Evolutionary conservation across 768 basidiomycete species (phyloP).

Genomic region (Ramaria sp.): DNA sequence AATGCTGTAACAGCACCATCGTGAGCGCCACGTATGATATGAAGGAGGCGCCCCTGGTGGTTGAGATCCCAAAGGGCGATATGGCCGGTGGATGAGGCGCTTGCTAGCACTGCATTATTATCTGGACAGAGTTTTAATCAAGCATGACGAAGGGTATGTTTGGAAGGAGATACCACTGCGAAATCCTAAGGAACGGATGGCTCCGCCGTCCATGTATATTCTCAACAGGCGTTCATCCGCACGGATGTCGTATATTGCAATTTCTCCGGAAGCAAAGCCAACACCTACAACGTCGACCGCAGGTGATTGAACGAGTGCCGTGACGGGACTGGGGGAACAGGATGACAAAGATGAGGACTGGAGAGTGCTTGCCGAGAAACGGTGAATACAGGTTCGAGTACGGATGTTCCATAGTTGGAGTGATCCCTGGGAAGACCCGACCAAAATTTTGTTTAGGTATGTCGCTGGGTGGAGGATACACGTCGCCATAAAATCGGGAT

Average conservation of each 20-base stretch:
- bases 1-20: conserved; percentile 73
- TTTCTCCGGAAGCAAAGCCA: conserved; percentile 78
- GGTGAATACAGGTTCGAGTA: conserved; percentile 80
- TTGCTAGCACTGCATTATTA: conserved; percentile 79
- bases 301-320: conserved; percentile 78
- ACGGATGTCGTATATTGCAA: conserved; percentile 83
- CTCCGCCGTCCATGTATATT: conserved; percentile 85
- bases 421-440: conserved; percentile 69
- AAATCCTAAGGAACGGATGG: conserved; percentile 68
- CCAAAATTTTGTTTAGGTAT: conserved; percentile 90
- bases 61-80: conserved; percentile 92
- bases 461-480: conserved; percentile 86
- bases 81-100: conserved; percentile 77
- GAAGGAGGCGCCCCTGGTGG: conserved; percentile 67
- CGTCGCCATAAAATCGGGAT: conserved; percentile 76
- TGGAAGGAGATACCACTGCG: conserved; percentile 55
- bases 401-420: conserved; percentile 93
- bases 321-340: conserved; percentile 41
- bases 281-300: conserved; percentile 96
- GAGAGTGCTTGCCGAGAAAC: conserved; percentile 50
- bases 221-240: conserved; percentile 82
- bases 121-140: conserved; percentile 33
- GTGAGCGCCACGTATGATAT: conserved; percentile 82
- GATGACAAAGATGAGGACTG: conserved; percentile 24
- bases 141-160: neutral